phyloP scores from a whole-genome alignment of 108 stramenopile genomes.

The Nitzschia putrida region DNA sequence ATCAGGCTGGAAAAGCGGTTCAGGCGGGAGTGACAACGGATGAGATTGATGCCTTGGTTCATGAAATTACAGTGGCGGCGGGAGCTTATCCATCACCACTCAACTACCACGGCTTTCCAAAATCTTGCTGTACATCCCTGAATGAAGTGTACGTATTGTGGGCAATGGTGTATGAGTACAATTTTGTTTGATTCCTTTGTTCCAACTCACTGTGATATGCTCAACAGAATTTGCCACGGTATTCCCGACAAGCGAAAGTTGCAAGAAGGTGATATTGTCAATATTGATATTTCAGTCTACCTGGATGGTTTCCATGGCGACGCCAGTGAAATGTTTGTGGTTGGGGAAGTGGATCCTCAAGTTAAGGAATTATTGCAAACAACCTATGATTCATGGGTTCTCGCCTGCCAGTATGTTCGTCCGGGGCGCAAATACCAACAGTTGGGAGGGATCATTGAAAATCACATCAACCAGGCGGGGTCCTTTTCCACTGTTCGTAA shows the following conservation, averaged over 20 bases:
- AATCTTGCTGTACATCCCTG: slow-evolving; percentile 94
- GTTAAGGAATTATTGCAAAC: slow-evolving; percentile 73
- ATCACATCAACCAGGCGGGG: slow-evolving; percentile 60
- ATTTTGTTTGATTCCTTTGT: too few relatives aligned
- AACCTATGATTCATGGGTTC: slow-evolving; percentile 84
- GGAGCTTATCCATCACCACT: slow-evolving; percentile 93
- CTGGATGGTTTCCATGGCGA: slow-evolving; percentile 95
- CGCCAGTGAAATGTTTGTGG: slow-evolving; percentile 95
- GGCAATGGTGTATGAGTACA: too few relatives aligned
- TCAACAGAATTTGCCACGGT: slow-evolving; percentile 87
- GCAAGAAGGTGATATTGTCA: slow-evolving; percentile 90
- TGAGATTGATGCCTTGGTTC: slow-evolving; percentile 91
- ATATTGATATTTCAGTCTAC: slow-evolving; percentile 93
- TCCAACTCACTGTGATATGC: background rate
- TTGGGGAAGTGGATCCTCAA: slow-evolving; percentile 43
- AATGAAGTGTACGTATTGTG: slow-evolving; percentile 79
- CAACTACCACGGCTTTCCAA: slow-evolving; percentile 96
- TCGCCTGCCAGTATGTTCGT: slow-evolving; percentile 65
- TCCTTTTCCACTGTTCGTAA: slow-evolving; percentile 67
- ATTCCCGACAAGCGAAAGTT: slow-evolving; percentile 92
- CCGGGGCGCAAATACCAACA: slow-evolving; percentile 86
- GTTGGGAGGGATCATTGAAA: slow-evolving; percentile 92
- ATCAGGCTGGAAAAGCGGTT: slow-evolving; percentile 83
- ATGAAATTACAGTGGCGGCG: slow-evolving; percentile 70
- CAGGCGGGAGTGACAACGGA: slow-evolving; percentile 84